A percentile compares a stretch with the other conserved stretches of the same genome.
phyloP scores from a whole-genome alignment of 1,139 yeast species.

The Ashbya aceris region DNA sequence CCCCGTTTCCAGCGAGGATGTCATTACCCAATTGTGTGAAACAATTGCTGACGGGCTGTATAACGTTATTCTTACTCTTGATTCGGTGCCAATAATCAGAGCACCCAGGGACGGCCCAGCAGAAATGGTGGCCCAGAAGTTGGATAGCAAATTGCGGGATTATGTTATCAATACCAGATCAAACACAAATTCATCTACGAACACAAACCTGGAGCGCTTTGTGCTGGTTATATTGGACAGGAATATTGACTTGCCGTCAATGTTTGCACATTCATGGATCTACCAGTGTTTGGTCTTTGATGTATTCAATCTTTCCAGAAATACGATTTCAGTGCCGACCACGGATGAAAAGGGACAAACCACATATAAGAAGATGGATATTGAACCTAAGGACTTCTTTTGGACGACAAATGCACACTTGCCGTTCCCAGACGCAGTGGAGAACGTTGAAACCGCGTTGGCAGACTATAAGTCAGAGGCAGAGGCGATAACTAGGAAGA shows the following conservation, averaged over 20 bases:
- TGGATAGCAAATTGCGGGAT: constrained; percentile 76
- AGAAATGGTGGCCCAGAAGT: constrained; percentile 79
- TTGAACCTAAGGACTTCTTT: constrained; percentile 88
- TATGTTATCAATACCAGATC: constrained; percentile 63
- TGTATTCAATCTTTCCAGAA: constrained; percentile 71
- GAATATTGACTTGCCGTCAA: constrained; percentile 79
- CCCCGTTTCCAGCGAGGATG: constrained; percentile 65
- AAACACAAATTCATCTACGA: constrained; percentile 20
- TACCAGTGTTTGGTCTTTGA: constrained; percentile 95
- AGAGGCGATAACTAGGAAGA: constrained; percentile 67
- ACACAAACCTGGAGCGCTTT: constrained; percentile 42
- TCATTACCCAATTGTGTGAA: constrained; percentile 60
- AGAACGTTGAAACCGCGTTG: constrained; percentile 79
- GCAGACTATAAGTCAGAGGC: constrained; percentile 80
- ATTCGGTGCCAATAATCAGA: constrained; percentile 78
- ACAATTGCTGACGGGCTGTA: constrained; percentile 70
- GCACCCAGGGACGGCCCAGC: constrained; percentile 94
- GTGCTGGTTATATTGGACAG: constrained; percentile 81
- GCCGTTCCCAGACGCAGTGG: constrained; percentile 98
- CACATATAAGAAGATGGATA: constrained; percentile 46
- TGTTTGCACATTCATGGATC: constrained; percentile 97
- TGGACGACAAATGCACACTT: constrained; percentile 78
- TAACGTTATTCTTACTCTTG: constrained; percentile 68
- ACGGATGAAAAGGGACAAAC: constrained; percentile 36
- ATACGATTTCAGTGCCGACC: constrained; percentile 54